Evolutionary conservation across 371 early-diverging fungal species (phyloP).

Genomic region (Mortierella sp.): DNA sequence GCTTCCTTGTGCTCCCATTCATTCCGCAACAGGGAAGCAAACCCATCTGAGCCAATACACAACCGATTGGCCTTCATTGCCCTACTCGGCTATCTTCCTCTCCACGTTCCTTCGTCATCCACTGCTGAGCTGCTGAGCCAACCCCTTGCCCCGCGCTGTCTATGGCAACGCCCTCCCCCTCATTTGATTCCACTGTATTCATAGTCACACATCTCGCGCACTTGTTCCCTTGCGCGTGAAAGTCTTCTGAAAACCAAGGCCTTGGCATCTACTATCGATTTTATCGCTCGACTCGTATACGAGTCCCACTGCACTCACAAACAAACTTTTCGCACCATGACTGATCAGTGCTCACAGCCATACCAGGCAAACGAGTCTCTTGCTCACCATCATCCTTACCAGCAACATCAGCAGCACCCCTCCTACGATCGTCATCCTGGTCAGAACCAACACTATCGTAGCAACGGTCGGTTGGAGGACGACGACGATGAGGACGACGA

Average conservation of each 20-base stretch:
- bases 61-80: constrained; percentile 20
- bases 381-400: neutral
- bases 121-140: too few species aligned
- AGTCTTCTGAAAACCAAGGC: too few species aligned
- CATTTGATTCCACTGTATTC: too few species aligned
- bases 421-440: constrained; percentile 8
- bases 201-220: too few species aligned
- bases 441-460: constrained; percentile 16
- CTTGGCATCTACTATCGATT: too few species aligned
- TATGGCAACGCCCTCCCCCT: too few species aligned
- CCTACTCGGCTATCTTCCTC: constrained; percentile 21
- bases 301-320: too few species aligned
- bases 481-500: constrained; percentile 41
- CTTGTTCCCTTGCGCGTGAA: too few species aligned
- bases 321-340: too few species aligned
- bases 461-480: constrained; percentile 22
- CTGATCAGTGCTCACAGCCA: constrained; percentile 7
- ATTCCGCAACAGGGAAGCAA: constrained; percentile 55
- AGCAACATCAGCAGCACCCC: constrained; percentile 3
- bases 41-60: neutral
- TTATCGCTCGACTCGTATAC: too few species aligned
- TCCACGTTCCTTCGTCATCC: neutral
- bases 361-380: neutral
- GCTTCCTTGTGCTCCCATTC: constrained; percentile 34
- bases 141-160: too few species aligned